Evolutionary conservation across 2,329 filamentous ascomycete species (phyloP).

Genomic region (Eutypa lata): DNA sequence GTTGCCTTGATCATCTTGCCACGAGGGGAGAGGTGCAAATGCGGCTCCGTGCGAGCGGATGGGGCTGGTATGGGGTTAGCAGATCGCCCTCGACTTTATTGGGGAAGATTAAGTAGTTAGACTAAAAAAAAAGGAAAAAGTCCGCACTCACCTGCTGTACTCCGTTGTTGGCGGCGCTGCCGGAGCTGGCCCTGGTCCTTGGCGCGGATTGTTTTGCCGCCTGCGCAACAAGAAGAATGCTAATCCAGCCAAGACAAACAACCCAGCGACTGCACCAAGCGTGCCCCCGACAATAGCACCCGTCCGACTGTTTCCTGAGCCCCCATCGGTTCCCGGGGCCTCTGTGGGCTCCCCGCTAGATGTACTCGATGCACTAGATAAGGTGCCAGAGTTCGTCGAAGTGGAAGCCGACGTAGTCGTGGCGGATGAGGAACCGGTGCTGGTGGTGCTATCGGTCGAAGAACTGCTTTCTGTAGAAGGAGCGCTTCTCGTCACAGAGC

Average conservation of each 20-base stretch:
- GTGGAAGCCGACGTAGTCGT: slow-evolving; percentile 5
- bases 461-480: slow-evolving; percentile 1
- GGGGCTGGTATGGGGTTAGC: slow-evolving; percentile 19
- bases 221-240: slow-evolving; percentile 43
- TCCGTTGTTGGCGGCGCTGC: slow-evolving; percentile 30
- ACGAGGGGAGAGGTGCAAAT: slow-evolving; percentile 35
- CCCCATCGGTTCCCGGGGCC: slow-evolving; percentile 7
- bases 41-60: slow-evolving; percentile 30
- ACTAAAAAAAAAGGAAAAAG: not conserved
- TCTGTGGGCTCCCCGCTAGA: slow-evolving; percentile 2
- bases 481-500: slow-evolving; percentile 19
- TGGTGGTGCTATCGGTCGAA: not conserved
- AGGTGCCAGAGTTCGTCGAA: slow-evolving; percentile 9
- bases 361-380: slow-evolving; percentile 11
- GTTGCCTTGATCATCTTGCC: slow-evolving; percentile 22
- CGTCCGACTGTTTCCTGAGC: slow-evolving; percentile 28
- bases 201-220: slow-evolving; percentile 38
- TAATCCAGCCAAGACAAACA: slow-evolving; percentile 40
- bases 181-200: slow-evolving; percentile 37
- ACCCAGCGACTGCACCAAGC: slow-evolving; percentile 47
- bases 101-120: not conserved
- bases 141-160: slow-evolving; percentile 38
- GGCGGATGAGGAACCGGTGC: slow-evolving; percentile 1
- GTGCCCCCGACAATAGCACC: slow-evolving; percentile 54
- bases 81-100: slow-evolving; percentile 10